Evolutionary conservation across 2,329 filamentous ascomycete species (phyloP).

Genomic region (Penicillium concentricum): DNA sequence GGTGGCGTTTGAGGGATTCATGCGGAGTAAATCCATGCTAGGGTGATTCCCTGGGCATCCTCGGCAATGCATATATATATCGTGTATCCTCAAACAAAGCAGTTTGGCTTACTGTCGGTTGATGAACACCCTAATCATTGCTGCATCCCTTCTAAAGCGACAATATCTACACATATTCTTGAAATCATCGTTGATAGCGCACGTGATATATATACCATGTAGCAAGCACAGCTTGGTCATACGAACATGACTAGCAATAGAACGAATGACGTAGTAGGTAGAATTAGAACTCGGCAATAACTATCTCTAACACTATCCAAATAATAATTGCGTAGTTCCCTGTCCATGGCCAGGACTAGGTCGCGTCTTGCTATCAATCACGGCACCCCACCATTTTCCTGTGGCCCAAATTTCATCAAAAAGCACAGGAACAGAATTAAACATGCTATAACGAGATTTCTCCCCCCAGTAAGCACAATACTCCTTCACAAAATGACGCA

Average conservation of each 20-base stretch:
- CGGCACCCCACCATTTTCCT: conserved; percentile 18
- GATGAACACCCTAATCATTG: neutral
- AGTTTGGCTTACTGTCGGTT: neutral
- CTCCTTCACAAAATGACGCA: conserved; percentile 23
- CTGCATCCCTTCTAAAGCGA: neutral
- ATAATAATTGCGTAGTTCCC: neutral
- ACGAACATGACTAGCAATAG: neutral
- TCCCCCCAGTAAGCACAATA: conserved; percentile 36
- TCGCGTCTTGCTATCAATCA: conserved; percentile 19
- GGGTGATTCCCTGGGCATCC: too few relatives aligned
- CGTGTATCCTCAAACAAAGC: too few relatives aligned
- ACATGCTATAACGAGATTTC: conserved; percentile 35
- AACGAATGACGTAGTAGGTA: neutral
- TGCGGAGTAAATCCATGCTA: too few relatives aligned
- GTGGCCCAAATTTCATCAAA: conserved; percentile 23
- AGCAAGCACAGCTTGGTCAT: neutral
- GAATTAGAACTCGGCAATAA: neutral
- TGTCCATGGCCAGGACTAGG: neutral
- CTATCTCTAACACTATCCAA: neutral
- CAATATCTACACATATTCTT: too few relatives aligned
- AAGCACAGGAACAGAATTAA: conserved; percentile 16
- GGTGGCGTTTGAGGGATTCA: too few relatives aligned
- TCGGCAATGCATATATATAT: too few relatives aligned
- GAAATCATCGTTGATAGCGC: too few relatives aligned
- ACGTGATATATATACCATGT: neutral